phyloP scores from a whole-genome alignment of 1,139 yeast species.

The Protomyces pachydermus region DNA sequence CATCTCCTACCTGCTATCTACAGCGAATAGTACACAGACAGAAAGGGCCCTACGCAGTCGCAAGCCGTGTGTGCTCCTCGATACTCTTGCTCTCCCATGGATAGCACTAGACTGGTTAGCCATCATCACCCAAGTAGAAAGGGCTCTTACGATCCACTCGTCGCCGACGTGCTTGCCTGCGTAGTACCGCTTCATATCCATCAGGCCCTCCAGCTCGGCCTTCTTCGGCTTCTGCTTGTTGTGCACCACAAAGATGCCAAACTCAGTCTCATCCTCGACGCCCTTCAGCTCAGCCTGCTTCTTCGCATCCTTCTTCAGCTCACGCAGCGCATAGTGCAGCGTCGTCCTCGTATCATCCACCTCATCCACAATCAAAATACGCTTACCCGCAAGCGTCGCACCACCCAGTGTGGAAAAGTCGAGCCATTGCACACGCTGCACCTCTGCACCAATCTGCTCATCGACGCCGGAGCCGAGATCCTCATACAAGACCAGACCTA shows the following conservation, averaged over 20 bases:
- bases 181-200: constrained; percentile 61
- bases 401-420: constrained; percentile 62
- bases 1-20: too few relatives aligned
- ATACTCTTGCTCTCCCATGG: constrained; percentile 19
- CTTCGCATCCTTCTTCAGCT: constrained; percentile 75
- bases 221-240: constrained; percentile 85
- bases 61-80: constrained; percentile 19
- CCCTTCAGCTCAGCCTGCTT: constrained; percentile 52
- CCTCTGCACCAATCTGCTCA: constrained; percentile 64
- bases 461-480: constrained; percentile 49
- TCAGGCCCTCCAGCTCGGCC: constrained; percentile 65
- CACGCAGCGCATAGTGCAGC: constrained; percentile 82
- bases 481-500: constrained; percentile 84
- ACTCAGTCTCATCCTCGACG: constrained; percentile 57
- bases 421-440: constrained; percentile 92
- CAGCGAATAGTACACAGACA: too few relatives aligned
- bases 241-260: constrained; percentile 87
- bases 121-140: background rate
- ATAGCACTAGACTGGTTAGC: background rate
- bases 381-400: constrained; percentile 69
- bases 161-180: constrained; percentile 92
- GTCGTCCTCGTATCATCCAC: constrained; percentile 96
- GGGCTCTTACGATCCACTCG: constrained; percentile 92
- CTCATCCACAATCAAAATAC: constrained; percentile 80
- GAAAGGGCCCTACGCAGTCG: background rate